Evolutionary conservation across 2,329 filamentous ascomycete genomes (phyloP).

Genomic region (Aspergillus texensis): DNA sequence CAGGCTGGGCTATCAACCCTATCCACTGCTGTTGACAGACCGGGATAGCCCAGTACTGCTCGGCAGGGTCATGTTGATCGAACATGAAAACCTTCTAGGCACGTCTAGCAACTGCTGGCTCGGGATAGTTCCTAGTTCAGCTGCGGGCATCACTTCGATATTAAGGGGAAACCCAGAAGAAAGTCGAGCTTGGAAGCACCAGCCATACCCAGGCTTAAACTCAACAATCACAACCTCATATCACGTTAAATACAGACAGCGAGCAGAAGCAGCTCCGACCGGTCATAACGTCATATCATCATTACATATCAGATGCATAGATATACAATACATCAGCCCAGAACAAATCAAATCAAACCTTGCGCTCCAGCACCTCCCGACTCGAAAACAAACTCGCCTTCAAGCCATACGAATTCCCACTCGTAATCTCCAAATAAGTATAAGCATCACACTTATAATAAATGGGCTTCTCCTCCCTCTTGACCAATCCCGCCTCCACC

Average conservation of each 20-base stretch:
- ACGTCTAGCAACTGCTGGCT: background rate
- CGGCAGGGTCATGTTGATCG: background rate
- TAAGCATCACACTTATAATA: constrained; percentile 81
- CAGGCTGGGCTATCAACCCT: background rate
- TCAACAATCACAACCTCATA: background rate
- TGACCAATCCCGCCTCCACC: constrained; percentile 63
- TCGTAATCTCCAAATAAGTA: constrained; percentile 66
- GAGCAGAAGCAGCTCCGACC: constrained; percentile 12
- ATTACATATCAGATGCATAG: background rate
- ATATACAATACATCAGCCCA: background rate
- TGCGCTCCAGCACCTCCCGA: constrained; percentile 38
- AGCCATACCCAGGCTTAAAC: background rate
- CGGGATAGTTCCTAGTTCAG: background rate
- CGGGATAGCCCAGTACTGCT: background rate
- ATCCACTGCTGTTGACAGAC: background rate
- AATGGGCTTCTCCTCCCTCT: constrained; percentile 50
- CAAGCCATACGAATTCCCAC: constrained; percentile 64
- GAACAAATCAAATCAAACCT: constrained; percentile 19
- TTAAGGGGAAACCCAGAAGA: background rate
- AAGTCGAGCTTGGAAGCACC: background rate
- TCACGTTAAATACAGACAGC: background rate
- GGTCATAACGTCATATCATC: constrained; percentile 2
- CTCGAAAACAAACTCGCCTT: constrained; percentile 53
- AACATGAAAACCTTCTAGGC: background rate
- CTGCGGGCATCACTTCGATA: background rate